These are phyloP conservation scores for Pythium folliculosum DNA, from an alignment of 352 stramenopile genomes.

Conservation along the genomic window DNA sequence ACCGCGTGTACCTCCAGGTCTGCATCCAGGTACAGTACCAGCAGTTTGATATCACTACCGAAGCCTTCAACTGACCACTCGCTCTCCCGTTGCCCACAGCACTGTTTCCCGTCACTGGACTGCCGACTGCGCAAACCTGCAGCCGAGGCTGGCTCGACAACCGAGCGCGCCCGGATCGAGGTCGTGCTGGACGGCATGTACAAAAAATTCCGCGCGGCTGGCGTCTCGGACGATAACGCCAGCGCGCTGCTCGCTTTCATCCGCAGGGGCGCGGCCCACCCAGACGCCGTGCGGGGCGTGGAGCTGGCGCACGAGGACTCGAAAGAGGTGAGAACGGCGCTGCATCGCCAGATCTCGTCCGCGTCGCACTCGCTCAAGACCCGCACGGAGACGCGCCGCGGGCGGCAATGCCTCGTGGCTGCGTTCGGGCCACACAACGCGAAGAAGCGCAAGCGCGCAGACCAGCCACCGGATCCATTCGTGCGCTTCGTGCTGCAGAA, in stretches of 20 bases:
- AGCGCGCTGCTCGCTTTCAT: constrained; percentile 54
- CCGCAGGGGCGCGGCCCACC: constrained; percentile 48
- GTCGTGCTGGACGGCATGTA: constrained; percentile 69
- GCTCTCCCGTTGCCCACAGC: constrained; percentile 27
- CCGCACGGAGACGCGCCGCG: constrained; percentile 51
- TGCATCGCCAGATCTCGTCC: constrained; percentile 71
- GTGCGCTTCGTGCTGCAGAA: constrained; percentile 76
- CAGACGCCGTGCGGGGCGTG: constrained; percentile 40
- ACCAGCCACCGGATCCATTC: constrained; percentile 39
- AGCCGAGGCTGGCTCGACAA: not conserved
- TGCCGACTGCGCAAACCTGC: constrained; percentile 47
- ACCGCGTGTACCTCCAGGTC: constrained; percentile 69
- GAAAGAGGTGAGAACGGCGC: constrained; percentile 55
- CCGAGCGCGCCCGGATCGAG: constrained; percentile 36
- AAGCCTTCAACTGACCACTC: too few species aligned
- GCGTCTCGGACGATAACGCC: constrained; percentile 53
- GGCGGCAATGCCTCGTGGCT: constrained; percentile 53
- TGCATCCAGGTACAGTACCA: constrained; percentile 64
- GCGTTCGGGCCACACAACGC: constrained; percentile 59
- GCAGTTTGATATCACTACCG: not conserved
- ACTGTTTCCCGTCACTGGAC: constrained; percentile 68
- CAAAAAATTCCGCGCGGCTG: constrained; percentile 60
- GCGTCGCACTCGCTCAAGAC: constrained; percentile 61
- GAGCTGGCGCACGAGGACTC: constrained; percentile 59
- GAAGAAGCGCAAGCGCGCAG: constrained; percentile 72